phyloP scores from a whole-genome alignment of 176 grass and related monocot species.

The Ampelocalamus luodianensis region DNA sequence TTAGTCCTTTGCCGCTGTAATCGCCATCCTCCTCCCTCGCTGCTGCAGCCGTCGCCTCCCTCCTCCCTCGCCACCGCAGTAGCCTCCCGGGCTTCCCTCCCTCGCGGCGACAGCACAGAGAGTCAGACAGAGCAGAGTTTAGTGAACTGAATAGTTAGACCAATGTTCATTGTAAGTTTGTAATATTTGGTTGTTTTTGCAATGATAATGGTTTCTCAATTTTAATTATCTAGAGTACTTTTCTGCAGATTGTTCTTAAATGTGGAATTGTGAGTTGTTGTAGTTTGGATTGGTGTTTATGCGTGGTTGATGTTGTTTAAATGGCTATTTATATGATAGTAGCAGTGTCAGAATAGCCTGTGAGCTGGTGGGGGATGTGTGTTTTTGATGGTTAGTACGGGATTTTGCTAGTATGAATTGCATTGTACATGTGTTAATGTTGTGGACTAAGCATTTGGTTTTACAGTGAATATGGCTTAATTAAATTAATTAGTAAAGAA shows the following conservation, averaged over 20 bases:
- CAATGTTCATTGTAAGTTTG: too few relatives aligned
- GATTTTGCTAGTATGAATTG: not conserved
- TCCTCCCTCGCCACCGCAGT: too few relatives aligned
- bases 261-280: not conserved
- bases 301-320: not conserved
- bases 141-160: too few relatives aligned
- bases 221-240: not conserved
- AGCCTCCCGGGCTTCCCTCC: too few relatives aligned
- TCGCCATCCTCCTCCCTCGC: too few relatives aligned
- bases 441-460: not conserved
- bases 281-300: not conserved
- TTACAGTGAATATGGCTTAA: not conserved
- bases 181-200: too few relatives aligned
- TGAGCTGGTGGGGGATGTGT: not conserved
- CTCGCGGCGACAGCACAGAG: too few relatives aligned
- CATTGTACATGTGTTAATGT: not conserved
- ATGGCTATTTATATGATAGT: not conserved
- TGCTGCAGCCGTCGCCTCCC: too few relatives aligned
- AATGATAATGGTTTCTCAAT: conserved; percentile 11
- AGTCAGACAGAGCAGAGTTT: too few relatives aligned
- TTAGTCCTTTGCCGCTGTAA: too few relatives aligned
- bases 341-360: not conserved
- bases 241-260: not conserved
- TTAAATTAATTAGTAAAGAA: not conserved
- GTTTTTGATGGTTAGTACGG: not conserved